These are phyloP conservation scores for Claviceps sp. DNA, from an alignment of 2,329 filamentous ascomycete species.

Conservation along the genomic window DNA sequence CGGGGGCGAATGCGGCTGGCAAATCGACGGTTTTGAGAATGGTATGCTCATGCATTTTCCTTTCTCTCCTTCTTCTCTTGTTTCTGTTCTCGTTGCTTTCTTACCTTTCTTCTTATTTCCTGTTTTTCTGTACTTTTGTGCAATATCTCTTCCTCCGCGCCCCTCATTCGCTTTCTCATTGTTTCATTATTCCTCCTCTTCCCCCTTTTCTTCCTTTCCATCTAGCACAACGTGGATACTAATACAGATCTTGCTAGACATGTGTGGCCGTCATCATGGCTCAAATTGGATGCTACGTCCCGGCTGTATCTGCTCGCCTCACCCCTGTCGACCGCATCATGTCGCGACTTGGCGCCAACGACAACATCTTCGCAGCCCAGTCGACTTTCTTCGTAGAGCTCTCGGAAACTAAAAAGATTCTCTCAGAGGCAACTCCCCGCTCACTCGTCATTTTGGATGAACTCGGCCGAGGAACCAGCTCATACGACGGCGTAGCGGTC, in stretches of 20 bases:
- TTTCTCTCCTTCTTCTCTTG: not conserved
- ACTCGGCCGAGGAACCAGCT: conserved; percentile 84
- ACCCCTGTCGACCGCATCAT: conserved; percentile 96
- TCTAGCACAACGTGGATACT: not conserved
- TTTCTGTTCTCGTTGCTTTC: conserved; percentile 14
- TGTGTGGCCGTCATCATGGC: conserved; percentile 96
- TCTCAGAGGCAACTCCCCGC: conserved; percentile 83
- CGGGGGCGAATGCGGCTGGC: conserved; percentile 90
- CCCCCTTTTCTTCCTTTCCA: not conserved
- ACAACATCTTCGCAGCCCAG: conserved; percentile 97
- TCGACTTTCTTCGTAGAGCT: conserved; percentile 98
- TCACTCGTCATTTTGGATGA: conserved; percentile 96
- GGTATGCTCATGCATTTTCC: conserved; percentile 35
- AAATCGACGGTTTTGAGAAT: conserved; percentile 95
- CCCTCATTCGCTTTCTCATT: too few species aligned
- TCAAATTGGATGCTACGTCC: conserved; percentile 87
- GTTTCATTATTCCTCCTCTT: not conserved
- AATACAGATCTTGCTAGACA: conserved; percentile 38
- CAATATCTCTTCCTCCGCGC: not conserved
- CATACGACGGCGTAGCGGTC: conserved; percentile 92
- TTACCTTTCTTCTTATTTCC: not conserved
- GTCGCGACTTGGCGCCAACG: conserved; percentile 92
- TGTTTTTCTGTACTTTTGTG: not conserved
- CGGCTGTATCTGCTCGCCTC: conserved; percentile 65
- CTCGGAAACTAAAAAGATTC: conserved; percentile 94